Conservation (phyloP, 495 filamentous ascomycete genomes). For the Aspergillus homomorphus region DNA sequence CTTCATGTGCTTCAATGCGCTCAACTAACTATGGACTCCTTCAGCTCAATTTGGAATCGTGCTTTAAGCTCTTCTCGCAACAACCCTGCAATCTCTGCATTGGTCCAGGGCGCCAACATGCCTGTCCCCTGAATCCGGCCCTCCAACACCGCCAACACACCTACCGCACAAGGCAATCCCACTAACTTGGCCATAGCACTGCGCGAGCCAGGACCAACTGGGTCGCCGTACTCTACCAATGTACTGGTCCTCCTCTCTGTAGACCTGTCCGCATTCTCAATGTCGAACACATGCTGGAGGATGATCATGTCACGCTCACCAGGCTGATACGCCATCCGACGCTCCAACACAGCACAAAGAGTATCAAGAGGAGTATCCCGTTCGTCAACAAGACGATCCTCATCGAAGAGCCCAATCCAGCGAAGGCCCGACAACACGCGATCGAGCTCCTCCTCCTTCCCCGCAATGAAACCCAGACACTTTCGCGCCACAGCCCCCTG, state of each 20-base stretch:
- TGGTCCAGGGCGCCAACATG: neutral
- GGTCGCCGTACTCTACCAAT: neutral
- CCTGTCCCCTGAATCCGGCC: neutral
- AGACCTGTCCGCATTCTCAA: neutral
- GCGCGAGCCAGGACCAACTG: neutral
- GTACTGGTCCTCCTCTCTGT: neutral
- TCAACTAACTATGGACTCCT: neutral
- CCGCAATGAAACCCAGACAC: neutral
- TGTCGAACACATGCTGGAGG: neutral
- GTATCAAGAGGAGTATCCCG: neutral
- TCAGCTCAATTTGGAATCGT: neutral
- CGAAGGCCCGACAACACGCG: neutral
- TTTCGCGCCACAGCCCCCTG: neutral
- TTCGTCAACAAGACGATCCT: neutral
- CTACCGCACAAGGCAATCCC: neutral
- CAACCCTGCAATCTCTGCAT: neutral
- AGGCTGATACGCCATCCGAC: neutral
- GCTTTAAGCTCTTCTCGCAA: neutral
- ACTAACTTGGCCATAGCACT: neutral
- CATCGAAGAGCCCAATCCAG: neutral
- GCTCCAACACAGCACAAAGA: neutral
- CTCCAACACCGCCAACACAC: neutral
- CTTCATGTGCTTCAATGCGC: neutral
- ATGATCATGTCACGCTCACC: neutral
- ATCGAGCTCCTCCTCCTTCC: neutral